Conservation (phyloP, 2,329 filamentous ascomycete genomes). For the Raffaelea arxii region DNA sequence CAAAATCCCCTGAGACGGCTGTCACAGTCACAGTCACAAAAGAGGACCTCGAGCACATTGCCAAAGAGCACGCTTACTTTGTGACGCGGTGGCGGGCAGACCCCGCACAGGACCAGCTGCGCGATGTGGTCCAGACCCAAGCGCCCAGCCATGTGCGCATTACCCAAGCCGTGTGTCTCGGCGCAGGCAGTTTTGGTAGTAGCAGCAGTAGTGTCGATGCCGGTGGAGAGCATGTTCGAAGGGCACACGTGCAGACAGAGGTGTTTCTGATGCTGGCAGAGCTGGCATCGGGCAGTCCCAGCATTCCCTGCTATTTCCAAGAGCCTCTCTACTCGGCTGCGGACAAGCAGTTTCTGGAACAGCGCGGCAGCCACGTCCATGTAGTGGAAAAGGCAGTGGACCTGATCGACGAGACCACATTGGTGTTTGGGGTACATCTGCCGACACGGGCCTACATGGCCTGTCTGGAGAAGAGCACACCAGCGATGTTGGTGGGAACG, state of each 20-base stretch:
- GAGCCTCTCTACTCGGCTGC: slow-evolving; percentile 41
- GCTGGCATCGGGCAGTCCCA: too few relatives aligned
- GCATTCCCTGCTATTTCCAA: slow-evolving; percentile 40
- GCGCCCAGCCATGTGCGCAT: slow-evolving; percentile 15
- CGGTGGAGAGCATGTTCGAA: slow-evolving; percentile 32
- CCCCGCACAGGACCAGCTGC: slow-evolving; percentile 22
- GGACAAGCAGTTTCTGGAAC: slow-evolving; percentile 41
- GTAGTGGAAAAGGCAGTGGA: slow-evolving; percentile 43
- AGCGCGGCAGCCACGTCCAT: slow-evolving; percentile 42
- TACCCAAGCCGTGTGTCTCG: slow-evolving; percentile 40
- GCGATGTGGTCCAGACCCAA: slow-evolving; percentile 21
- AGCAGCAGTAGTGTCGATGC: too few relatives aligned
- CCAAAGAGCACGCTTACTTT: slow-evolving; percentile 15
- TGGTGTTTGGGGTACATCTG: slow-evolving; percentile 56
- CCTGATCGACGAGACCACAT: slow-evolving; percentile 33
- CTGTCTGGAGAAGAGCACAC: slow-evolving; percentile 34
- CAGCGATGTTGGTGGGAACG: slow-evolving; percentile 50
- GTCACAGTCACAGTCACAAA: neutral
- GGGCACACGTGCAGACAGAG: slow-evolving; percentile 41
- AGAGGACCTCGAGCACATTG: slow-evolving; percentile 11
- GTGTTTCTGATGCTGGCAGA: slow-evolving; percentile 29
- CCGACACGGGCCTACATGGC: slow-evolving; percentile 43
- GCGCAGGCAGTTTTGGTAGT: slow-evolving; percentile 48
- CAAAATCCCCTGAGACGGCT: too few relatives aligned
- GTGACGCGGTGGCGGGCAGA: slow-evolving; percentile 15